Evolutionary conservation across 2,329 filamentous ascomycete genomes (phyloP).

Genomic region (Neofusicoccum sp.): DNA sequence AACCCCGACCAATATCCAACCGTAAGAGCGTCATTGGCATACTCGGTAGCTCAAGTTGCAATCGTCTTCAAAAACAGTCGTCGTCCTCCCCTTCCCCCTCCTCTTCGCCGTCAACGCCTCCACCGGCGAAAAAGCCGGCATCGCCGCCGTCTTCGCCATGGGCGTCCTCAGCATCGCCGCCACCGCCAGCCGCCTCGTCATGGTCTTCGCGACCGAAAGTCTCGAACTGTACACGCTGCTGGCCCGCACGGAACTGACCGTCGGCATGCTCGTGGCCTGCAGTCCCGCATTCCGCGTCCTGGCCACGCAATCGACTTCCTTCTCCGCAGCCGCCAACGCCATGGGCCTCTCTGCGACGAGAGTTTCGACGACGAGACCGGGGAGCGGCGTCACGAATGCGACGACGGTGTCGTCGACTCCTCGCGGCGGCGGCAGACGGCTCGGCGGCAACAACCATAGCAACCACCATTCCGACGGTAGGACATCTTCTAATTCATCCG

Average conservation of each 20-base stretch:
- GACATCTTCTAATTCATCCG: no score
- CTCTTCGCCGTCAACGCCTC: neutral
- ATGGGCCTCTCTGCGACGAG: no score
- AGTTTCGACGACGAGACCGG: no score
- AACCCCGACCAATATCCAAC: neutral
- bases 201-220: neutral
- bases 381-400: no score
- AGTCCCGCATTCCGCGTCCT: neutral
- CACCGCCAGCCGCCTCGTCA: neutral
- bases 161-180: neutral
- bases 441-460: no score
- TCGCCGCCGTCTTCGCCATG: neutral
- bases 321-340: no score
- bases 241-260: neutral
- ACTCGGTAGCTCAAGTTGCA: no score
- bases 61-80: no score
- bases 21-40: neutral
- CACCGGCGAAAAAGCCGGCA: neutral
- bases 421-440: no score
- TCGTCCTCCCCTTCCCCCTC: neutral
- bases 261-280: neutral
- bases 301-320: no score
- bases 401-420: no score
- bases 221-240: neutral
- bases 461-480: no score